Conservation (phyloP, 257 asterid genomes). For the Primulina huaijiensis region DNA sequence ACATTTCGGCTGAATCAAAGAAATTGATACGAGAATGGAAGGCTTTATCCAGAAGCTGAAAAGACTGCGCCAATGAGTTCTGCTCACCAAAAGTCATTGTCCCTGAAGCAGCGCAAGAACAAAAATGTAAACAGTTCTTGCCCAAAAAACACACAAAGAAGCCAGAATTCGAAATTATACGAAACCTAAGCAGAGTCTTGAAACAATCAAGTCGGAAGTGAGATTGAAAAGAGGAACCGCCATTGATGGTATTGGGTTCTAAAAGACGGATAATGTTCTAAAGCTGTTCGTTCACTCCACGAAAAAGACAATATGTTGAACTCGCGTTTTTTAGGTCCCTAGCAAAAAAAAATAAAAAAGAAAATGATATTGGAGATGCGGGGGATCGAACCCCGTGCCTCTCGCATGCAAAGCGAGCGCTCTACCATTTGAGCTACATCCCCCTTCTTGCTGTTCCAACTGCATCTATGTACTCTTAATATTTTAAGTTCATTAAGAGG, state of each 20-base stretch:
- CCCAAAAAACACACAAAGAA: no score
- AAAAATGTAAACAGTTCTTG: background rate
- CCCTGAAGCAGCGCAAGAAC: slow-evolving; percentile 35
- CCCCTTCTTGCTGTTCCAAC: no score
- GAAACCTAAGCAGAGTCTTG: slow-evolving; percentile 77
- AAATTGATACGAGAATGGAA: slow-evolving; percentile 72
- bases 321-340: no score
- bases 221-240: slow-evolving; percentile 69
- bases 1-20: slow-evolving; percentile 93
- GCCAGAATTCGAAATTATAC: no score
- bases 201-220: slow-evolving; percentile 60
- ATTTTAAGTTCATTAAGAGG: no score
- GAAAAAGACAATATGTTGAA: no score
- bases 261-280: background rate
- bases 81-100: slow-evolving; percentile 90
- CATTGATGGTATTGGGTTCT: slow-evolving; percentile 29
- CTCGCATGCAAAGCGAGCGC: slow-evolving; percentile 95
- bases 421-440: slow-evolving; percentile 86
- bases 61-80: slow-evolving; percentile 56
- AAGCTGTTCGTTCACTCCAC: no score
- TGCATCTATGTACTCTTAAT: accelerated
- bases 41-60: slow-evolving; percentile 74
- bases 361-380: slow-evolving; percentile 38
- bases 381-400: slow-evolving; percentile 85
- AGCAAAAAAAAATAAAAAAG: no score